phyloP scores from a whole-genome alignment of 2,329 filamentous ascomycete genomes.

The Trichophyton simii region DNA sequence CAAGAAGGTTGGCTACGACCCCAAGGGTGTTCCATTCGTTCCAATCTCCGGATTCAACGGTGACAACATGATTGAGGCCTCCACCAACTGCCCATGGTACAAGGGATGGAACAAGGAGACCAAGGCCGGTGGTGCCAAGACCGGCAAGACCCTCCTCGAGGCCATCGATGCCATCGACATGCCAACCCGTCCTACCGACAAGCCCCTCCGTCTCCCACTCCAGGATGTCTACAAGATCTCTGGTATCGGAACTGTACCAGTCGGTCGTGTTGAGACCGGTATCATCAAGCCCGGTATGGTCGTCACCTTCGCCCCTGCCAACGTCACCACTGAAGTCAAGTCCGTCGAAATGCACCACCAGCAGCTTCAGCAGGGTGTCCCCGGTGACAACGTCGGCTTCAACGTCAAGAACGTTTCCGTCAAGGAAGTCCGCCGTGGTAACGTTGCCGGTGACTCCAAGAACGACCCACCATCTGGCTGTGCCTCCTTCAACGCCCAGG shows the following conservation, averaged over 20 bases:
- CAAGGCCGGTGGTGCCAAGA: conserved; percentile 59
- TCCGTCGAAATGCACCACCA: conserved; percentile 99
- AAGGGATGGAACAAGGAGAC: conserved; percentile 99
- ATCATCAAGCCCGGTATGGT: conserved; percentile 70
- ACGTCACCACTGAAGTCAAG: conserved; percentile 99
- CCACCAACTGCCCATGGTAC: conserved; percentile 98
- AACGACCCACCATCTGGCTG: conserved; percentile 85
- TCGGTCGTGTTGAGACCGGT: conserved; percentile 99
- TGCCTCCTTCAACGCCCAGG: conserved; percentile 97
- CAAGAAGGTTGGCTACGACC: conserved; percentile 99
- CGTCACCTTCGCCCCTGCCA: conserved; percentile 95
- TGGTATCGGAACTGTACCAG: conserved; percentile 98
- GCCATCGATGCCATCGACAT: conserved; percentile 94
- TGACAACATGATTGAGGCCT: conserved; percentile 95
- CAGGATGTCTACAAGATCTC: conserved; percentile 99
- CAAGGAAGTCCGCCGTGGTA: conserved; percentile 99
- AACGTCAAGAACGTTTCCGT: conserved; percentile 99
- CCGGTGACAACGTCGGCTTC: conserved; percentile 99
- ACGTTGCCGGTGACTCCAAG: conserved; percentile 99
- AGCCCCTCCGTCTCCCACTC: conserved; percentile 99
- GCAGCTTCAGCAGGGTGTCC: conserved; percentile 87
- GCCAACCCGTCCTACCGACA: conserved; percentile 88
- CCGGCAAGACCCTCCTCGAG: conserved; percentile 97
- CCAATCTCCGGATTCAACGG: conserved; percentile 99
- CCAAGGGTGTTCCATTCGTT: conserved; percentile 95